Evolutionary conservation across 2,329 filamentous ascomycete genomes (phyloP), one percentile per base, ranked within the genome.

Genomic region (Fusarium verrucosum): DNA sequence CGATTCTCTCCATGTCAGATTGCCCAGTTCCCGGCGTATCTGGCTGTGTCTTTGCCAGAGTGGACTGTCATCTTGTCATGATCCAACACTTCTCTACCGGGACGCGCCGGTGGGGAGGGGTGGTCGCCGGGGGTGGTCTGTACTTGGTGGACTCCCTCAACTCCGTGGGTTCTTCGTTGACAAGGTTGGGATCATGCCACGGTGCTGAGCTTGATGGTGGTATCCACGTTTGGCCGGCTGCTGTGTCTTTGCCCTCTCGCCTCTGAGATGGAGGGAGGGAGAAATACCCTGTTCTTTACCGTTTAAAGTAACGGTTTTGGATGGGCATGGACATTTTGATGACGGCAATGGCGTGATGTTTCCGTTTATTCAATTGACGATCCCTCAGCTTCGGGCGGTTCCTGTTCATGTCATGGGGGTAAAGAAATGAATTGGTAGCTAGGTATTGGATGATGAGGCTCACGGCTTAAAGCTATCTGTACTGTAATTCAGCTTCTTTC

Each of bases 21-120:
- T 58, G 20, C 28, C 19, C 42, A 64, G 36, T 43, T 40, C 47
- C 63, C 45, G 53, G 56, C 19, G 46, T 45, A 66, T 65, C 46
- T 59, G 41, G 28, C 42, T 41, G 42, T 46, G 33, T 43, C 62
- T 59, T 42, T 61, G 51, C 41, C 60, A 65, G 68, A 71, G 69
- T 72, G 69, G 70, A 72, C 66, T 72, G 70, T 70, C 56, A 56
- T 55, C 55, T 71, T 67, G 64, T 62, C 64, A 67, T 67, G 64
- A 54, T 68, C 55, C 64, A 65, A 52, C 61, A 51, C 49, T 36
- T 63, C 68, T 56, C 23, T 58, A 49, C 63, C 66, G 70, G 70
- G 70, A 61, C 64, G 60, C 70, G 65, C 70, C 70, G 70, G 68
- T 54, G 56, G 43, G 53, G 59, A 67, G 54, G 59, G 60, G 53